These are phyloP conservation scores for Thermomyces lanuginosus DNA, from an alignment of 2,329 filamentous ascomycete species.

Conservation along the genomic window DNA sequence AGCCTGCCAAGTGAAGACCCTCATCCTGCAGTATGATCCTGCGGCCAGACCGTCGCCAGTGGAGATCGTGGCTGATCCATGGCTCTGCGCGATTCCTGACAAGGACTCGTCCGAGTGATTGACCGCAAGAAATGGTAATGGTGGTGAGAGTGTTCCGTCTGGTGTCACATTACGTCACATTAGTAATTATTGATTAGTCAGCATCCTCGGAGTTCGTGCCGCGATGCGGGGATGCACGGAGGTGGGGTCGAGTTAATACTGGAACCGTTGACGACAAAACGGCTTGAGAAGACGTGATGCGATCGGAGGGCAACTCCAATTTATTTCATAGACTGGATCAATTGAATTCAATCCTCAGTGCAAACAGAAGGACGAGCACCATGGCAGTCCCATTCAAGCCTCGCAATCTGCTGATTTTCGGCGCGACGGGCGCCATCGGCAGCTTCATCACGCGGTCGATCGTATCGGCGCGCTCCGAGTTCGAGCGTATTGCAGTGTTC, in stretches of 20 bases:
- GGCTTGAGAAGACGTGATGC: too few species aligned
- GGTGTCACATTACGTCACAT: too few species aligned
- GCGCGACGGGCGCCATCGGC: conserved; percentile 38
- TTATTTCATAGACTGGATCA: neutral
- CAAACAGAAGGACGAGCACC: too few species aligned
- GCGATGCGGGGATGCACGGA: too few species aligned
- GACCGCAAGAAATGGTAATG: too few species aligned
- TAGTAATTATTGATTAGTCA: too few species aligned
- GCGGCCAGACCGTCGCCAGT: conserved; percentile 13
- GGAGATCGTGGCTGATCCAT: conserved; percentile 15
- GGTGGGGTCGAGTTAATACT: too few species aligned
- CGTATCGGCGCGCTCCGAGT: conserved; percentile 28
- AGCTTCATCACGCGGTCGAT: conserved; percentile 36
- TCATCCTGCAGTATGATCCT: conserved; percentile 16
- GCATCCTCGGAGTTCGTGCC: too few species aligned
- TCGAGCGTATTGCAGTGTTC: conserved; percentile 39
- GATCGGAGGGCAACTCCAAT: too few species aligned
- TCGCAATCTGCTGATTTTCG: conserved; percentile 36
- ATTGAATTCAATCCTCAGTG: neutral
- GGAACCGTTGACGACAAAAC: too few species aligned
- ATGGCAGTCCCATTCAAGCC: conserved; percentile 8
- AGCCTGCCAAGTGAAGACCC: conserved; percentile 10
- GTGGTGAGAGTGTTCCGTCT: too few species aligned
- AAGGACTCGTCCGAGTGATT: conserved; percentile 5
- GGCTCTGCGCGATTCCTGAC: conserved; percentile 12